Conservation (phyloP, 2,329 filamentous ascomycete genomes). For the Alternaria ethzedia region DNA sequence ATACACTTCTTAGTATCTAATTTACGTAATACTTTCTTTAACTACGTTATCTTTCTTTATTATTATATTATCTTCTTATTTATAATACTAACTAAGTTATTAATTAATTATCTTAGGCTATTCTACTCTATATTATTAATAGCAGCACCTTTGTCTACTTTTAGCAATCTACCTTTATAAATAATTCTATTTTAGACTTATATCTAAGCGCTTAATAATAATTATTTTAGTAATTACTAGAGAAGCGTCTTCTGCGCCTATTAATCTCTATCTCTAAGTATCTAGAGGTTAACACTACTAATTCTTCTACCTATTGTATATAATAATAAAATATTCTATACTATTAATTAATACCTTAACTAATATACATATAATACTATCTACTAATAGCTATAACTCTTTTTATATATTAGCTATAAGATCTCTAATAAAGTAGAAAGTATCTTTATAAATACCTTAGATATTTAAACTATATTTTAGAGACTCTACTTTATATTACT, state of each 20-base stretch:
- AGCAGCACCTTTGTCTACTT: not conserved
- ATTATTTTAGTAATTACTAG: not conserved
- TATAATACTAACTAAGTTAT: not conserved
- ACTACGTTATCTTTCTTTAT: not conserved
- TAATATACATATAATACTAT: not conserved
- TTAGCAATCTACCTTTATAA: not conserved
- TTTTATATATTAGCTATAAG: too few species aligned
- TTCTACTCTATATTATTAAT: accelerated
- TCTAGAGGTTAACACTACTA: not conserved
- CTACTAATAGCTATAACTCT: not conserved
- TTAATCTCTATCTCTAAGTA: not conserved
- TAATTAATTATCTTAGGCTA: not conserved
- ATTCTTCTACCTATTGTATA: not conserved
- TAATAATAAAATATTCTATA: not conserved
- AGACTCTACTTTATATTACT: too few species aligned
- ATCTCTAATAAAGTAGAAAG: too few species aligned
- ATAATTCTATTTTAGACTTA: not conserved
- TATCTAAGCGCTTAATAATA: not conserved
- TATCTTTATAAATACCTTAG: too few species aligned
- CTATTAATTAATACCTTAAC: not conserved
- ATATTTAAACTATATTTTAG: too few species aligned
- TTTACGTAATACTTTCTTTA: not conserved
- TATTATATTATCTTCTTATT: not conserved
- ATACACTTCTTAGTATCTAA: not conserved
- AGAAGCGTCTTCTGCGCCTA: not conserved